Evolutionary conservation across 768 basidiomycete genomes (phyloP), one percentile per base, ranked within the genome.

Genomic region (Boletus insuetus): DNA sequence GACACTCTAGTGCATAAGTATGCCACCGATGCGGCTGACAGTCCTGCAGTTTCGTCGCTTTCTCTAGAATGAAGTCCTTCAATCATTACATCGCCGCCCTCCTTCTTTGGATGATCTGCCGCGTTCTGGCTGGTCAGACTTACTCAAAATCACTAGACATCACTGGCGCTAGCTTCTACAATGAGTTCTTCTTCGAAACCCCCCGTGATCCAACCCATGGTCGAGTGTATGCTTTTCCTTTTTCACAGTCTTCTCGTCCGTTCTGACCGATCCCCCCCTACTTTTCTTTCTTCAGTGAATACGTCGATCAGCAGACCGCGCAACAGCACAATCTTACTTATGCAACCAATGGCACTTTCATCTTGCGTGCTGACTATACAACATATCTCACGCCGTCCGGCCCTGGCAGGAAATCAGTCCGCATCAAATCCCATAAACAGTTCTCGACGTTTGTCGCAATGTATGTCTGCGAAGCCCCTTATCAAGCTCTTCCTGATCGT

Each of bases 171-270:
- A 71, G 64, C 19, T 86, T 88, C 60, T 74, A 80, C 54, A 68
- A 70, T 35, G 65, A 74, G 6, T 87, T 87, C 61, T 57, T 64
- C 5, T 77, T 76, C 60, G 62, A 73, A 74, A 19, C 78, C 81
- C 39, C 16, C 79, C 2, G 29, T 8, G 86, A 87, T 62, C 85
- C 86, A 5, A 87, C 86, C 8, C 75, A 85, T 58, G 86, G 86
- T 29, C 75, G 85, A 49, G 86, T 89, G 86, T 86, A 67, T 61
- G 81, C 63, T 17, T 43, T 42, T 29, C 9, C 8, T 42, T 9
- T 17, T 20, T 17, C 16, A 6, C 14, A 22, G 5, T 6, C 14
- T 10, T 35, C 5, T 31, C 26, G 17, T 39, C 16, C 14, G 26
- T 45, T 32, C 32, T 32, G 13, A 50, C 31, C 11, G 16, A 17